Evolutionary conservation across 2,329 filamentous ascomycete genomes (phyloP).

Genomic region (Fusarium miscanthi): DNA sequence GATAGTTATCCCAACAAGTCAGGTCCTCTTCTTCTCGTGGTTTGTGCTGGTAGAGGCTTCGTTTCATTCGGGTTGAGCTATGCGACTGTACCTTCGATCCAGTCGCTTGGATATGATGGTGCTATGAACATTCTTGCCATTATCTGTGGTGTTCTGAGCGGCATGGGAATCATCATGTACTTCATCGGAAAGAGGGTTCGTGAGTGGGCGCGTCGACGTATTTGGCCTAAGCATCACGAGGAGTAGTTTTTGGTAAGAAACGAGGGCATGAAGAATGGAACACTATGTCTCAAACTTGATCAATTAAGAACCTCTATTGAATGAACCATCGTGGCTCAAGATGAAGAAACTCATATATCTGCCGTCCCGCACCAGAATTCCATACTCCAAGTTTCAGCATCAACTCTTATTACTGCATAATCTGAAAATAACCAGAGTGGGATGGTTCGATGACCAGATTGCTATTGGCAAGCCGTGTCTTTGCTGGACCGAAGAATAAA

Average conservation of each 20-base stretch:
- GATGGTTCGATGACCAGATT: background rate
- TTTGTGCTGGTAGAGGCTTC: background rate
- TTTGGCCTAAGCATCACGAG: constrained; percentile 16
- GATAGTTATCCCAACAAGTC: constrained; percentile 15
- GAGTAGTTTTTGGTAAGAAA: background rate
- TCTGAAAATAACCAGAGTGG: background rate
- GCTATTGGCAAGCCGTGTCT: too few relatives aligned
- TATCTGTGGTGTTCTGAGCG: background rate
- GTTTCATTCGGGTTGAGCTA: constrained; percentile 6
- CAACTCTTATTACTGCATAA: background rate
- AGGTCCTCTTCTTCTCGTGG: background rate
- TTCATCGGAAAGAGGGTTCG: constrained; percentile 6
- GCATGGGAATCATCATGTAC: background rate
- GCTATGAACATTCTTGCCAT: constrained; percentile 19
- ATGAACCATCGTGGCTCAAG: background rate
- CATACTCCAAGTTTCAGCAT: too few relatives aligned
- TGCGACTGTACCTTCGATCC: background rate
- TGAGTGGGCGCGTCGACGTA: constrained; percentile 5
- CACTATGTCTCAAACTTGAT: background rate
- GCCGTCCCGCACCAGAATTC: background rate
- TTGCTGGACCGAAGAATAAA: background rate
- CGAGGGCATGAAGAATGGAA: background rate
- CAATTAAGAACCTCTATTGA: background rate
- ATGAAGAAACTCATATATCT: background rate
- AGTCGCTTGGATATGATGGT: constrained; percentile 1